Percentiles rank a stretch among this genome's conserved stretches.
phyloP scores from a whole-genome alignment of 176 grass and related monocot genomes.

The Bromus sterilis region DNA sequence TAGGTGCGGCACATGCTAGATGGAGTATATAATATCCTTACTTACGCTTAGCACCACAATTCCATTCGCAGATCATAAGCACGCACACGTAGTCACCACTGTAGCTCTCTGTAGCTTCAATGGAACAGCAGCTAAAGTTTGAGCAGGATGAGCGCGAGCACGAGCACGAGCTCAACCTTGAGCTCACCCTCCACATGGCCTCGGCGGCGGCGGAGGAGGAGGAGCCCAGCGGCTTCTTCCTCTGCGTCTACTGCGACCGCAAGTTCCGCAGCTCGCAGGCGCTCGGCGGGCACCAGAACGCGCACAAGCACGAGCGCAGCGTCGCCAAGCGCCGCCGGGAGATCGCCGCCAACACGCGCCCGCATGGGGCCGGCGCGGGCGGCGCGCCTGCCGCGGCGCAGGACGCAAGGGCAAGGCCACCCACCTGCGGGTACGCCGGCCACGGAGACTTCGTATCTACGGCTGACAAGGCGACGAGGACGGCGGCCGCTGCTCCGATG shows the following conservation, averaged over 20 bases:
- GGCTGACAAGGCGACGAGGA: not conserved
- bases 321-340: conserved; percentile 52
- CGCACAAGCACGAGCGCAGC: conserved; percentile 90
- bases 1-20: not conserved
- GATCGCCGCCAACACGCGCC: conserved; percentile 22
- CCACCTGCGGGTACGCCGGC: not conserved
- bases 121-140: conserved; percentile 25
- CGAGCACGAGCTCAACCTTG: conserved; percentile 44
- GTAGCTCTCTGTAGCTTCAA: not conserved
- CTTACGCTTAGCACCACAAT: not conserved
- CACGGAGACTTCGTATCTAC: not conserved
- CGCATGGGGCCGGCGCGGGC: not conserved
- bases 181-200: conserved; percentile 33
- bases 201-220: not conserved
- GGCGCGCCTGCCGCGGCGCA: not conserved
- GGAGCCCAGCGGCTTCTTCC: conserved; percentile 60
- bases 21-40: not conserved
- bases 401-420: not conserved
- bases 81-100: not conserved
- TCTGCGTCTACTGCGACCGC: conserved; percentile 79
- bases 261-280: conserved; percentile 94
- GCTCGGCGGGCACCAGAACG: conserved; percentile 93
- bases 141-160: conserved; percentile 28
- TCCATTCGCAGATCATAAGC: not conserved
- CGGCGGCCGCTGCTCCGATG: not conserved